Percentiles rank a stretch among this genome's conserved stretches.
Conservation (phyloP, 768 basidiomycete genomes). For the Trametes meyenii region DNA sequence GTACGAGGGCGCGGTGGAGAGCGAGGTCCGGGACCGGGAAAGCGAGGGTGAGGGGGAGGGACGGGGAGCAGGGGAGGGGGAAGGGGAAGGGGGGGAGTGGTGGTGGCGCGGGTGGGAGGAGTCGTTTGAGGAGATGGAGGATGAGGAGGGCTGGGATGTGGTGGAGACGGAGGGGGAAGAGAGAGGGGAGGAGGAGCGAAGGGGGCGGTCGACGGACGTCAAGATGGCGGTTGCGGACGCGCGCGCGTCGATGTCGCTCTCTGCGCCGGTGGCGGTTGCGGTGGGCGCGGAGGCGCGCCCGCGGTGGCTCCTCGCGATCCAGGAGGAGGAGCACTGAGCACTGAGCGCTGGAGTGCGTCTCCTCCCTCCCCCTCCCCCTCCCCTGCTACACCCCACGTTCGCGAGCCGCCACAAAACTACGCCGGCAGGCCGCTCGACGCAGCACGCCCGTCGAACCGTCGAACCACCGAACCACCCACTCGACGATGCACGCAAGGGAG, state of each 20-base stretch:
- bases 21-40: background rate
- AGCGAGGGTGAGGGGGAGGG: constrained; percentile 4
- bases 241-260: no score
- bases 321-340: constrained; percentile 6
- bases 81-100: constrained; percentile 20
- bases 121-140: constrained; percentile 13
- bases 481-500: no score
- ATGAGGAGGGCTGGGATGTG: background rate
- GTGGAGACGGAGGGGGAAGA: background rate
- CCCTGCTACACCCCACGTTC: no score
- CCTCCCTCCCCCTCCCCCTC: background rate
- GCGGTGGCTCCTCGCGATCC: constrained; percentile 8
- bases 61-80: no score
- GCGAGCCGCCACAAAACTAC: no score
- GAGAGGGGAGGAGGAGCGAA: background rate
- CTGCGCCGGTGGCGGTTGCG: background rate
- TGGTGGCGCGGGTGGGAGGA: constrained; percentile 32
- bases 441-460: no score
- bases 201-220: background rate
- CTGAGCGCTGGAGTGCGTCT: background rate
- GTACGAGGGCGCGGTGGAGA: constrained; percentile 7
- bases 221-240: background rate
- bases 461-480: no score
- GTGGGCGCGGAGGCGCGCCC: constrained; percentile 1
- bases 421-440: no score